phyloP scores from a whole-genome alignment of 495 filamentous ascomycete genomes.

The Xylaria cubensis region DNA sequence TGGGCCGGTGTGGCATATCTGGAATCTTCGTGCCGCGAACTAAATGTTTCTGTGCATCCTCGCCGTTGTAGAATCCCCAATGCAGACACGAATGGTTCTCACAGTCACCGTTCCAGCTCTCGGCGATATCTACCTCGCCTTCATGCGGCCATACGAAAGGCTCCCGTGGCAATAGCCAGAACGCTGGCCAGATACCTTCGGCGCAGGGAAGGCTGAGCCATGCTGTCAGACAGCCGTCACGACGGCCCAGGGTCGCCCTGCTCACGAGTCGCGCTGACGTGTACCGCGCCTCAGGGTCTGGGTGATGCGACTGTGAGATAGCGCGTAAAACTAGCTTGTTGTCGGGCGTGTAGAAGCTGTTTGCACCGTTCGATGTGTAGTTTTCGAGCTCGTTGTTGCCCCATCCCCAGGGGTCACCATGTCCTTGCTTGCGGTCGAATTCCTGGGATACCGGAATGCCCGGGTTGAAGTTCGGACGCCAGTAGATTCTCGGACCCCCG shows the following conservation, averaged over 20 bases:
- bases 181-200: conserved; percentile 51
- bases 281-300: conserved; percentile 40
- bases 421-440: conserved; percentile 47
- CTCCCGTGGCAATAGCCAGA: conserved; percentile 52
- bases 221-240: conserved; percentile 46
- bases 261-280: conserved; percentile 50
- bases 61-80: conserved; percentile 52
- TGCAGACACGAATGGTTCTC: conserved; percentile 54
- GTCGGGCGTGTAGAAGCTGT: conserved; percentile 49
- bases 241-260: conserved; percentile 45
- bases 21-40: conserved; percentile 45
- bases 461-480: conserved; percentile 44
- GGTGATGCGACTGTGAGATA: conserved; percentile 35
- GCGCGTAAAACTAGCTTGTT: conserved; percentile 49
- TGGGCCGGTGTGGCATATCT: conserved; percentile 34
- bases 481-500: conserved; percentile 37
- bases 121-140: conserved; percentile 70
- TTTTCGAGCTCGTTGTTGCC: conserved; percentile 55
- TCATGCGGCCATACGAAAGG: conserved; percentile 62
- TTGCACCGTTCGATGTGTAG: conserved; percentile 43
- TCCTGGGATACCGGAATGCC: conserved; percentile 40
- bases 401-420: conserved; percentile 52
- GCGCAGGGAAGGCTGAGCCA: conserved; percentile 47
- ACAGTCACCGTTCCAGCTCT: conserved; percentile 50
- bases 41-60: conserved; percentile 52